phyloP scores from a whole-genome alignment of 75 land plant genomes.

The Ceratopteris richardii region DNA sequence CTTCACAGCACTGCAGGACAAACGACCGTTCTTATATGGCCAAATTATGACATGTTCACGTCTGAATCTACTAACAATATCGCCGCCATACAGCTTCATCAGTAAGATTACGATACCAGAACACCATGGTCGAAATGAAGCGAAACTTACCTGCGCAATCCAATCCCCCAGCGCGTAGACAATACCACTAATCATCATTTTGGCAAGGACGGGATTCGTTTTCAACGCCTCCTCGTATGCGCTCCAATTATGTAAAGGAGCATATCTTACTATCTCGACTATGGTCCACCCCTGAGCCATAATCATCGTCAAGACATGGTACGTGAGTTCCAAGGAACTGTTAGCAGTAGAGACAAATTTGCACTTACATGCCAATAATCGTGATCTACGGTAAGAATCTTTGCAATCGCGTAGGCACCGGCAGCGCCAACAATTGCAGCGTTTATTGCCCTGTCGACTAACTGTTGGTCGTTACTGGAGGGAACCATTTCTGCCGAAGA shows the following conservation, averaged over 20 bases:
- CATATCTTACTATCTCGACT: constrained; percentile 78
- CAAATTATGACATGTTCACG: too few relatives aligned
- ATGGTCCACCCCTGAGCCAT: constrained; percentile 86
- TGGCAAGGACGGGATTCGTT: constrained; percentile 74
- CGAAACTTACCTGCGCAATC: constrained; percentile 70
- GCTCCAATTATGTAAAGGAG: constrained; percentile 84
- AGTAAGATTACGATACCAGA: too few relatives aligned
- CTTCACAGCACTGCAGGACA: constrained; percentile 74
- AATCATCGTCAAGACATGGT: too few relatives aligned
- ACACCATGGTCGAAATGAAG: too few relatives aligned
- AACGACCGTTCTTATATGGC: neutral
- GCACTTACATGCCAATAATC: constrained; percentile 97
- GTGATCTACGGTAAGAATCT: constrained; percentile 71
- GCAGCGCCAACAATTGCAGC: constrained; percentile 76
- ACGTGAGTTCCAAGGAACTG: too few relatives aligned
- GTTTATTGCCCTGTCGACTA: constrained; percentile 58
- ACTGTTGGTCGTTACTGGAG: constrained; percentile 23
- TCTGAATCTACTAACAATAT: too few relatives aligned
- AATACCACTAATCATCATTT: constrained; percentile 87
- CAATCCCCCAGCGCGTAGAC: constrained; percentile 92
- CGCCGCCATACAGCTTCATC: too few relatives aligned
- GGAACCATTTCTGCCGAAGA: neutral
- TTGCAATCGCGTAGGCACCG: constrained; percentile 65
- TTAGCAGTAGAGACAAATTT: neutral
- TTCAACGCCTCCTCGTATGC: constrained; percentile 90